phyloP scores from a whole-genome alignment of 2,329 filamentous ascomycete species.

The Taxawa tesnikishii region DNA sequence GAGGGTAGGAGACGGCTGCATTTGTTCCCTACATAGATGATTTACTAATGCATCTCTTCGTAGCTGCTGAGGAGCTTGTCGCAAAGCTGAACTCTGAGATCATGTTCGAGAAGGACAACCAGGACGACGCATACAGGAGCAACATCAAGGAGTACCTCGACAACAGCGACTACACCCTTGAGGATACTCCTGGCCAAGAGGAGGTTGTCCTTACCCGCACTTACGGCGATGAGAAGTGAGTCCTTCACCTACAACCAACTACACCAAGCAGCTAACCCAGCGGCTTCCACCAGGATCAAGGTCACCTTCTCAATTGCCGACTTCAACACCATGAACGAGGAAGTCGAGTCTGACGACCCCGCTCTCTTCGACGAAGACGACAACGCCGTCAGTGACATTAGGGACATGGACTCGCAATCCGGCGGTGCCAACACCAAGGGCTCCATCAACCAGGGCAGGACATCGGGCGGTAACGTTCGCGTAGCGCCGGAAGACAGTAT shows the following conservation, averaged over 20 bases:
- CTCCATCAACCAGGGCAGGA: constrained; percentile 41
- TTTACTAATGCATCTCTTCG: too few relatives aligned
- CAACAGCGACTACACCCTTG: constrained; percentile 62
- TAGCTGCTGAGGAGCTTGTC: constrained; percentile 65
- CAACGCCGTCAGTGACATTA: constrained; percentile 22
- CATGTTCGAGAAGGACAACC: constrained; percentile 68
- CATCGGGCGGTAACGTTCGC: constrained; percentile 38
- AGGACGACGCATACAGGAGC: constrained; percentile 44
- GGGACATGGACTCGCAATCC: constrained; percentile 35
- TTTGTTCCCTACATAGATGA: too few relatives aligned
- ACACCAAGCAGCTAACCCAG: constrained; percentile 11
- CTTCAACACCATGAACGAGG: constrained; percentile 41
- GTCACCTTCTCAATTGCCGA: constrained; percentile 78
- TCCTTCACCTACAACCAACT: neutral
- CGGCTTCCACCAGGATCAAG: constrained; percentile 45
- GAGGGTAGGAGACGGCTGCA: constrained; percentile 16
- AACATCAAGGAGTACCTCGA: constrained; percentile 81
- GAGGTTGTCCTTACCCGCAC: constrained; percentile 74
- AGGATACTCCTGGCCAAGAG: constrained; percentile 74
- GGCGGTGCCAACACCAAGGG: constrained; percentile 45
- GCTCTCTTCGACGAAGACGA: constrained; percentile 20
- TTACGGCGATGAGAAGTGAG: constrained; percentile 85
- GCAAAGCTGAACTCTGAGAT: constrained; percentile 80
- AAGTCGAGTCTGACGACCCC: constrained; percentile 14
- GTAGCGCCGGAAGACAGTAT: constrained; percentile 44